Evolutionary conservation across 805 yeast genomes (phyloP).

Genomic region (Alloascoidea hylecoeti): DNA sequence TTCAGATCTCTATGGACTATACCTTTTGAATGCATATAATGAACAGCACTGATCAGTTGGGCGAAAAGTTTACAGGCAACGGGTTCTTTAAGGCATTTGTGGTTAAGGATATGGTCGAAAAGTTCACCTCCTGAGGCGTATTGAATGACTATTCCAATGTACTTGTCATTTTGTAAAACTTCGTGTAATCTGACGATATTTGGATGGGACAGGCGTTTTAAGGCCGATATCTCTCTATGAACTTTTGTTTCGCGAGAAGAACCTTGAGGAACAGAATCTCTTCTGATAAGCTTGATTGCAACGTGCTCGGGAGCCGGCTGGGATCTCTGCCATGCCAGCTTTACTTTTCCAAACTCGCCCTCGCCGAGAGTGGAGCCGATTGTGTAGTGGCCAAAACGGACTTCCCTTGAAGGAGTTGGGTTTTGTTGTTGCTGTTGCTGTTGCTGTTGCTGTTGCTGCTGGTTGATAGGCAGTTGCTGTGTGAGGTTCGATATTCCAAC

Average conservation of each 20-base stretch:
- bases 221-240: constrained; percentile 84
- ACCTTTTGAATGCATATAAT: constrained; percentile 74
- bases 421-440: too few species aligned
- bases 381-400: constrained; percentile 76
- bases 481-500: too few species aligned
- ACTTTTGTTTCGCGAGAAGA: constrained; percentile 81
- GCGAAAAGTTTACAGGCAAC: constrained; percentile 83
- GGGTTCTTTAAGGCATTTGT: constrained; percentile 75
- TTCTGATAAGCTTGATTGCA: constrained; percentile 83
- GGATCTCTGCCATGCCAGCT: constrained; percentile 88
- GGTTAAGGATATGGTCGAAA: constrained; percentile 81
- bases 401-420: too few species aligned
- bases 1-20: constrained; percentile 69
- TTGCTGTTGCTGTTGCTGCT: too few species aligned
- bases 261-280: constrained; percentile 79
- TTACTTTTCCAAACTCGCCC: constrained; percentile 97
- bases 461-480: too few species aligned
- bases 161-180: constrained; percentile 85
- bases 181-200: constrained; percentile 86
- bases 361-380: constrained; percentile 92
- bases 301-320: constrained; percentile 42
- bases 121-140: constrained; percentile 97
- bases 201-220: constrained; percentile 72
- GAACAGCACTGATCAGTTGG: constrained; percentile 87
- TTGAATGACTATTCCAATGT: constrained; percentile 91